These are phyloP conservation scores for Calonectria henricotiae DNA, from an alignment of 2,329 filamentous ascomycete species.

Conservation along the genomic window DNA sequence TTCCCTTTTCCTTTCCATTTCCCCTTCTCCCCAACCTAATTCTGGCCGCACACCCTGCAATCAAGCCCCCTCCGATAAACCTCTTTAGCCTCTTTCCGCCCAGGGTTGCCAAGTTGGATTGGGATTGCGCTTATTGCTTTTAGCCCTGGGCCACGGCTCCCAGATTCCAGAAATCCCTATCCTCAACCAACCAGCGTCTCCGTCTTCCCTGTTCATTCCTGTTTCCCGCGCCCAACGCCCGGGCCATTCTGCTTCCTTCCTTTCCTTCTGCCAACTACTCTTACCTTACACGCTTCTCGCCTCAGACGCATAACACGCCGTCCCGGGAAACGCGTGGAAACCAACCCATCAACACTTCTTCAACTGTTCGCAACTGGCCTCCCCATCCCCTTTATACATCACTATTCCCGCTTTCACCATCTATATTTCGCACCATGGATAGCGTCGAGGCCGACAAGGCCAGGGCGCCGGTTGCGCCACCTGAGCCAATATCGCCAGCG, in stretches of 20 bases:
- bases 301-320: constrained; percentile 37
- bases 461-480: constrained; percentile 50
- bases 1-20: neutral
- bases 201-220: constrained; percentile 50
- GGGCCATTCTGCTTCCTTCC: constrained; percentile 32
- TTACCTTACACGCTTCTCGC: constrained; percentile 35
- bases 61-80: constrained; percentile 34
- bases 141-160: constrained; percentile 46
- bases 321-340: constrained; percentile 29
- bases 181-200: constrained; percentile 52
- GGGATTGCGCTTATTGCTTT: constrained; percentile 48
- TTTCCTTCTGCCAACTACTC: constrained; percentile 33
- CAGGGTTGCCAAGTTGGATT: constrained; percentile 46
- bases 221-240: constrained; percentile 39
- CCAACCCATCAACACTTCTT: constrained; percentile 32
- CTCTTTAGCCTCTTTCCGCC: constrained; percentile 40
- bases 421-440: constrained; percentile 47
- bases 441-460: constrained; percentile 49
- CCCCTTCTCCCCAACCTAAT: constrained; percentile 33
- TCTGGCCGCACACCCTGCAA: constrained; percentile 36
- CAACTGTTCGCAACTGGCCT: constrained; percentile 31
- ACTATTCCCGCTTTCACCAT: constrained; percentile 1
- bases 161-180: constrained; percentile 53
- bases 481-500: constrained; percentile 52
- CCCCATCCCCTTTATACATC: constrained; percentile 22